A percentile compares a stretch with the other conserved stretches of the same genome.
Evolutionary conservation across 306 rosid species (phyloP).

Genomic region (Oxytropis ochrocephala): DNA sequence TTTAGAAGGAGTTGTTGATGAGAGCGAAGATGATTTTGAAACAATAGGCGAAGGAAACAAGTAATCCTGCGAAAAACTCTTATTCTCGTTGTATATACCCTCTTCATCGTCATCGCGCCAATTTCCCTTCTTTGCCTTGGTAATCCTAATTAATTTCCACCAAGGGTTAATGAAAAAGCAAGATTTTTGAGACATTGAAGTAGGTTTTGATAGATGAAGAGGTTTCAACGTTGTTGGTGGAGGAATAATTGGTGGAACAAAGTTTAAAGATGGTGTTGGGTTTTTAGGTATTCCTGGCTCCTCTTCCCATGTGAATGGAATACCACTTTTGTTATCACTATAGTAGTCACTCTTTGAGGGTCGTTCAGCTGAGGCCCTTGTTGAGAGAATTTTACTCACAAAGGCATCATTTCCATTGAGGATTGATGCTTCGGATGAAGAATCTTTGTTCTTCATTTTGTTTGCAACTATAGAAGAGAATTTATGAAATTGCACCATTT

Average conservation of each 20-base stretch:
- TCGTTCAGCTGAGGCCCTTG: not conserved
- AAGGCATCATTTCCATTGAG: not conserved
- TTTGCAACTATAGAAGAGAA: not conserved
- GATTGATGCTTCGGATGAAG: not conserved
- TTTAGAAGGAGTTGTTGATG: not conserved
- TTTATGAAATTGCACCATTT: not conserved
- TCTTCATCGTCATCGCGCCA: not conserved
- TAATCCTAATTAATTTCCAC: not conserved
- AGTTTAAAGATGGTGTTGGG: not conserved
- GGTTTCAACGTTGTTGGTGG: not conserved
- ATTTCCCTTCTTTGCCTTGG: not conserved
- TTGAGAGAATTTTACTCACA: not conserved
- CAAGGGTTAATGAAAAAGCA: not conserved
- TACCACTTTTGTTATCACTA: not conserved
- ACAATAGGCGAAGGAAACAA: not conserved
- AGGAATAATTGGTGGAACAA: not conserved
- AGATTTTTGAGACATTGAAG: not conserved
- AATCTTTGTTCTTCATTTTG: not conserved
- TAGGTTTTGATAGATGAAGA: not conserved
- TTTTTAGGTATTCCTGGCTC: constrained; percentile 11
- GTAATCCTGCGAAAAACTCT: not conserved
- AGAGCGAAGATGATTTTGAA: not conserved
- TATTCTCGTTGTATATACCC: not conserved
- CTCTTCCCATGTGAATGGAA: constrained; percentile 28
- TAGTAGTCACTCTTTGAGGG: not conserved